Conservation (phyloP, 495 filamentous ascomycete species). For the Copromyces sp. region DNA sequence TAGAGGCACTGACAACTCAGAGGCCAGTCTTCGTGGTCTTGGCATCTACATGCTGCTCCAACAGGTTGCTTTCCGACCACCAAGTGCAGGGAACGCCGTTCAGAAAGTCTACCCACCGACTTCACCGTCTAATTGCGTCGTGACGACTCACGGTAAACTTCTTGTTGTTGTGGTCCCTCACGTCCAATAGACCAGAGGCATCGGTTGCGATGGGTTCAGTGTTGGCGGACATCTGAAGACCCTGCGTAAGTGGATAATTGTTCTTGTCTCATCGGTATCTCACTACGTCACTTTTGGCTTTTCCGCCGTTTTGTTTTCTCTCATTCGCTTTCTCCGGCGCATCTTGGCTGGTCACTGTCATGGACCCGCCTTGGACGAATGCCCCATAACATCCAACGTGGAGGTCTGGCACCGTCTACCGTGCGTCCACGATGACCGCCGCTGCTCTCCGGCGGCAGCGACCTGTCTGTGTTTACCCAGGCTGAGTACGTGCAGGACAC, state of each 20-base stretch:
- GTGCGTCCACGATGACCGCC: slow-evolving; percentile 4
- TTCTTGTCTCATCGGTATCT: background rate
- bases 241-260: background rate
- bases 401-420: slow-evolving; percentile 6
- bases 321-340: background rate
- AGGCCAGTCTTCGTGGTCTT: slow-evolving; percentile 1
- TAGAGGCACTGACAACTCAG: slow-evolving; percentile 10
- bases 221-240: background rate
- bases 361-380: background rate
- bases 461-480: background rate
- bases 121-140: background rate
- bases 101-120: background rate
- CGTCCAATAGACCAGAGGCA: background rate
- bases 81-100: background rate
- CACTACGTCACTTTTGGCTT: background rate
- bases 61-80: background rate
- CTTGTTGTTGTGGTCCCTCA: background rate
- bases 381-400: background rate
- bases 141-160: background rate
- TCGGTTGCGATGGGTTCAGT: background rate
- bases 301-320: background rate
- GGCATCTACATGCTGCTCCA: slow-evolving; percentile 1
- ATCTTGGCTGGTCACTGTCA: background rate
- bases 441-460: background rate
- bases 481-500: slow-evolving; percentile 2